A percentile compares a stretch with the other conserved stretches of the same genome.
phyloP scores from a whole-genome alignment of 805 yeast genomes.

The Scheffersomyces ergatensis region DNA sequence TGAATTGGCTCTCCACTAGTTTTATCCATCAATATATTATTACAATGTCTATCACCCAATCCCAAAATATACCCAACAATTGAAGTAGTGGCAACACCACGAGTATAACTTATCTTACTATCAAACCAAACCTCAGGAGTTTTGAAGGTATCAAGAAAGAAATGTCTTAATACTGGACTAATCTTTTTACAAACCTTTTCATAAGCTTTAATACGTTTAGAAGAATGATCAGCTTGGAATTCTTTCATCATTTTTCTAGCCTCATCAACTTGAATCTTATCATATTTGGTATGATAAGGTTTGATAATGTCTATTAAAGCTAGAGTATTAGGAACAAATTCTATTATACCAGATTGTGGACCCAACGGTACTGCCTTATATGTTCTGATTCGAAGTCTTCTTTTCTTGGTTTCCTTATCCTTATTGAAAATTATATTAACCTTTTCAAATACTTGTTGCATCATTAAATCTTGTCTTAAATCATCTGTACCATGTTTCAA shows the following conservation, averaged over 20 bases:
- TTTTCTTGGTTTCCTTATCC: conserved; percentile 53
- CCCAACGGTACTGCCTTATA: conserved; percentile 91
- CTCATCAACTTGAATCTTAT: conserved; percentile 45
- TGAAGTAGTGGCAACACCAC: conserved; percentile 81
- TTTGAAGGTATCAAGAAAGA: conserved; percentile 65
- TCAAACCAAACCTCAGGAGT: conserved; percentile 74
- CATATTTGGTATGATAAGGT: conserved; percentile 52
- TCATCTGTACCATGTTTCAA: conserved; percentile 90
- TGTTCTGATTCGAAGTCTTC: conserved; percentile 69
- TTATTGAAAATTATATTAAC: conserved; percentile 64
- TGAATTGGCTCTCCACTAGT: conserved; percentile 91
- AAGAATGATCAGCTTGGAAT: conserved; percentile 44
- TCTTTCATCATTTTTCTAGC: conserved; percentile 67
- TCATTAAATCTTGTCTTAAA: conserved; percentile 90
- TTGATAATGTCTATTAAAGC: conserved; percentile 68
- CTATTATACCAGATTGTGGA: conserved; percentile 82
- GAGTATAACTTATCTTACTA: conserved; percentile 61
- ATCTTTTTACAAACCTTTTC: conserved; percentile 46
- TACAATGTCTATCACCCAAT: conserved; percentile 92
- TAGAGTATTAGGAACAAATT: conserved; percentile 76
- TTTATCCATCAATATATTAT: conserved; percentile 80
- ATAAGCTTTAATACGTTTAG: conserved; percentile 46
- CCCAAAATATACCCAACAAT: conserved; percentile 88
- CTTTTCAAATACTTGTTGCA: conserved; percentile 94
- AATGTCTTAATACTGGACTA: conserved; percentile 66